Evolutionary conservation across 1,284 basidiomycete species (phyloP).

Genomic region (Microbotryomycetes sp.): DNA sequence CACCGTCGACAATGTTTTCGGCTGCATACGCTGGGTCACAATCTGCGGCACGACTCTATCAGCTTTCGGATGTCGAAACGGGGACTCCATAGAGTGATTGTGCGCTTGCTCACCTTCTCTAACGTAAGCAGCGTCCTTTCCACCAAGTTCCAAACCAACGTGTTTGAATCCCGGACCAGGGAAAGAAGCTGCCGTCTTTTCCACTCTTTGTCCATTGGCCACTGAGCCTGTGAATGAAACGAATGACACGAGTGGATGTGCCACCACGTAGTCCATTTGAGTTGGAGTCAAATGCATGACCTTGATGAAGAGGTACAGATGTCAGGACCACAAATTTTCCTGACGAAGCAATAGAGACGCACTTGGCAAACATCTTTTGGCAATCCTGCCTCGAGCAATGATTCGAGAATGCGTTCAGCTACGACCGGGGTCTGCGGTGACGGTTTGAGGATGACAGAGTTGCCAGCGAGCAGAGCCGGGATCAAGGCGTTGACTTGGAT

Average conservation of each 20-base stretch:
- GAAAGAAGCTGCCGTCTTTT: slow-evolving; percentile 40
- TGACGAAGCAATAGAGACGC: neutral
- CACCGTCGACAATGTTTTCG: slow-evolving; percentile 80
- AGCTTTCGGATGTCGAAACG: neutral
- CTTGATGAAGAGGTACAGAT: neutral
- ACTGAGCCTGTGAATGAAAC: slow-evolving; percentile 87
- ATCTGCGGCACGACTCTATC: slow-evolving; percentile 48
- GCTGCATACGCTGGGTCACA: slow-evolving; percentile 77
- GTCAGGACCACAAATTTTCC: neutral
- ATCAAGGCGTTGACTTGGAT: slow-evolving; percentile 82
- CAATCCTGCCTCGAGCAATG: slow-evolving; percentile 66
- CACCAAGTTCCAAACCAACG: slow-evolving; percentile 67
- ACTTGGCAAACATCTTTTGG: slow-evolving; percentile 71
- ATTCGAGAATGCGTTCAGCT: slow-evolving; percentile 69
- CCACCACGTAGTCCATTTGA: slow-evolving; percentile 58
- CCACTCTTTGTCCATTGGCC: slow-evolving; percentile 45
- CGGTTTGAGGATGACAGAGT: slow-evolving; percentile 83
- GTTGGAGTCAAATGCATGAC: slow-evolving; percentile 63
- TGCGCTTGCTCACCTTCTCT: slow-evolving; percentile 44
- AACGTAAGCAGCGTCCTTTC: slow-evolving; percentile 94
- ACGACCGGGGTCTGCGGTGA: slow-evolving; percentile 88
- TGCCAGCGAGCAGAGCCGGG: slow-evolving; percentile 69
- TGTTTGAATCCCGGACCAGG: slow-evolving; percentile 71
- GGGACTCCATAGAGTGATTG: neutral
- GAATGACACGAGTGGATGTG: slow-evolving; percentile 55